phyloP scores from a whole-genome alignment of 768 basidiomycete genomes.

The Tephrocybe sp. region DNA sequence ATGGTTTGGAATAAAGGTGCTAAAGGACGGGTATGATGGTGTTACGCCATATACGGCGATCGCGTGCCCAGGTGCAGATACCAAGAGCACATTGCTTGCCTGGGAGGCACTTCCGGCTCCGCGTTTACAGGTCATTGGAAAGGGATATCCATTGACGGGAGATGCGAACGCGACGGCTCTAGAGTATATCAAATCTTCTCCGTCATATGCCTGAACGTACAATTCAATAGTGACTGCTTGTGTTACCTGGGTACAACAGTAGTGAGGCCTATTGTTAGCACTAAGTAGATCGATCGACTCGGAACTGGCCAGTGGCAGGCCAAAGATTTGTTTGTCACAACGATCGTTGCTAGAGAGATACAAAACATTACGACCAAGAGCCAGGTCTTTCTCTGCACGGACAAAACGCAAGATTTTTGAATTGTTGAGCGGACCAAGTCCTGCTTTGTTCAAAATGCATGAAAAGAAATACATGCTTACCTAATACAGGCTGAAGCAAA shows the following conservation, averaged over 20 bases:
- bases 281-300: too few relatives aligned
- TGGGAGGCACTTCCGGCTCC: background rate
- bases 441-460: too few relatives aligned
- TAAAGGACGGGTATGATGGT: background rate
- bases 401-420: too few relatives aligned
- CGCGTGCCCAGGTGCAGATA: background rate
- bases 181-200: background rate
- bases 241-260: too few relatives aligned
- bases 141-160: background rate
- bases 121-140: background rate
- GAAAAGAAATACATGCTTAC: slow-evolving; percentile 10
- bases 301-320: too few relatives aligned
- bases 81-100: background rate
- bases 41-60: background rate
- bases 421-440: too few relatives aligned
- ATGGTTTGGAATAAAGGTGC: background rate
- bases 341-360: too few relatives aligned
- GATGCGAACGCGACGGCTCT: background rate
- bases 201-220: background rate
- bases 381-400: too few relatives aligned
- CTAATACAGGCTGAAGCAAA: slow-evolving; percentile 27
- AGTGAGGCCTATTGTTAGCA: too few relatives aligned
- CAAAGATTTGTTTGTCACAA: too few relatives aligned
- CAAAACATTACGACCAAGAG: too few relatives aligned
- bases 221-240: too few relatives aligned